Percentiles rank a stretch among this genome's conserved stretches.
These are phyloP conservation scores for Adansonia grandidieri DNA, from an alignment of 441 rosid species.

Conservation along the genomic window DNA sequence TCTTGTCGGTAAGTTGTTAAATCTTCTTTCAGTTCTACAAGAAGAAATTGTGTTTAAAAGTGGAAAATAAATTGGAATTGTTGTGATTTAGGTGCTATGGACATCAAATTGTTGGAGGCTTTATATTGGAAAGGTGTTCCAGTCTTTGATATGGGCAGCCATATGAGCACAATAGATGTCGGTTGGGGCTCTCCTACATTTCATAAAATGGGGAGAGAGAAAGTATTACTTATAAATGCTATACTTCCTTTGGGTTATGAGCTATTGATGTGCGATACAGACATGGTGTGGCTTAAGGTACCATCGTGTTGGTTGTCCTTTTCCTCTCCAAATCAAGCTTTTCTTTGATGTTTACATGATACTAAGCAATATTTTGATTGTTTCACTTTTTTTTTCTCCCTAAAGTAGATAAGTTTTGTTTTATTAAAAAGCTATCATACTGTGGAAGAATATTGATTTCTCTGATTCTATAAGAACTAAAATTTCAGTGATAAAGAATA, in stretches of 20 bases:
- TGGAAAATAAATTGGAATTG: constrained; percentile 13
- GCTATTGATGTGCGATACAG: constrained; percentile 96
- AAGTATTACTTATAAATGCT: constrained; percentile 82
- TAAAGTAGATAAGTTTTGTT: background rate
- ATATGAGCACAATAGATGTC: constrained; percentile 94
- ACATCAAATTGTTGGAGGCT: constrained; percentile 85
- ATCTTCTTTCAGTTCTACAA: background rate
- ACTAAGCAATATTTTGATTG: constrained; percentile 4
- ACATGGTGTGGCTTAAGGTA: constrained; percentile 99
- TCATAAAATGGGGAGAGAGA: constrained; percentile 99
- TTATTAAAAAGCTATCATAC: constrained; percentile 1
- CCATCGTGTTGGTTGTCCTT: background rate
- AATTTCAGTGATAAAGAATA: background rate
- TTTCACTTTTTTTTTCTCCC: background rate
- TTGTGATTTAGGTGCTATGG: constrained; percentile 83
- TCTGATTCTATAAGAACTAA: constrained; percentile 12
- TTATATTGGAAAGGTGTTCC: constrained; percentile 98
- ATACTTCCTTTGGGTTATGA: constrained; percentile 88
- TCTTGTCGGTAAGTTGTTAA: constrained; percentile 73
- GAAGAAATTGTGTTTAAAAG: constrained; percentile 1
- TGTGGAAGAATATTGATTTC: background rate
- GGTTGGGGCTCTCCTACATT: constrained; percentile 98
- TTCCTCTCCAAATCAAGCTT: constrained; percentile 9
- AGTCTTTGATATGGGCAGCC: constrained; percentile 98
- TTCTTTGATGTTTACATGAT: background rate